A percentile compares a stretch with the other conserved stretches of the same genome.
phyloP scores from a whole-genome alignment of 2,329 filamentous ascomycete species.

The Piedraia hortae region DNA sequence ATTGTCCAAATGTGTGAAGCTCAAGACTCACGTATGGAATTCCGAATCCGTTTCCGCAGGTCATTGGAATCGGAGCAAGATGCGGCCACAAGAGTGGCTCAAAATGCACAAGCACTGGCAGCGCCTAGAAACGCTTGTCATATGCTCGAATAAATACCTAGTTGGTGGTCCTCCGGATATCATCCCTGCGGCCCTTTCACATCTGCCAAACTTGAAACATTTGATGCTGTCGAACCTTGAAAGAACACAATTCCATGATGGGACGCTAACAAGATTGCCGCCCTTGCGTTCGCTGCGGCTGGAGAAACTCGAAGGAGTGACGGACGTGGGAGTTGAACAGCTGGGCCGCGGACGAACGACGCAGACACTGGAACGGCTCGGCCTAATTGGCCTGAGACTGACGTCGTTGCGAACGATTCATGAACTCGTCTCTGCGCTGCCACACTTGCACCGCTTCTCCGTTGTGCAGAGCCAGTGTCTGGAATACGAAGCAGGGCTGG shows the following conservation, averaged over 20 bases:
- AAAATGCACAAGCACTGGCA: slow-evolving; percentile 25
- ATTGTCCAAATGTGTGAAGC: slow-evolving; percentile 24
- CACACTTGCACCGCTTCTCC: slow-evolving; percentile 21
- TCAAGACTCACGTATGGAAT: slow-evolving; percentile 30
- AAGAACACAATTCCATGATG: slow-evolving; percentile 25
- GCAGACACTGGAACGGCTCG: slow-evolving; percentile 18
- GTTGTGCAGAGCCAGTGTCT: slow-evolving; percentile 25
- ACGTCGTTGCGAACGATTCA: slow-evolving; percentile 24
- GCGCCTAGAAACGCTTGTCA: slow-evolving; percentile 24
- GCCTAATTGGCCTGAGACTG: slow-evolving; percentile 27
- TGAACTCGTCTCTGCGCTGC: slow-evolving; percentile 22
- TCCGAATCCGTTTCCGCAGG: slow-evolving; percentile 9
- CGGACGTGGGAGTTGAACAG: slow-evolving; percentile 24
- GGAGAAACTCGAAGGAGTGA: slow-evolving; percentile 27
- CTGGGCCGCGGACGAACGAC: slow-evolving; percentile 22
- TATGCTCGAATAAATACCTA: slow-evolving; percentile 19
- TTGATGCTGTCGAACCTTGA: slow-evolving; percentile 27
- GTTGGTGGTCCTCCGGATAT: slow-evolving; percentile 24
- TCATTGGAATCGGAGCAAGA: slow-evolving; percentile 7
- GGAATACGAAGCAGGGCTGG: slow-evolving; percentile 16
- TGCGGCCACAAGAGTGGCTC: slow-evolving; percentile 9
- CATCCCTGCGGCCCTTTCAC: slow-evolving; percentile 25
- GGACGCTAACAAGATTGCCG: slow-evolving; percentile 25
- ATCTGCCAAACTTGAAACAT: slow-evolving; percentile 24
- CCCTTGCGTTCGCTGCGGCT: slow-evolving; percentile 25